Evolutionary conservation across 441 rosid species (phyloP), one percentile per base, ranked within the genome.

Genomic region (Isatis lusitanica): DNA sequence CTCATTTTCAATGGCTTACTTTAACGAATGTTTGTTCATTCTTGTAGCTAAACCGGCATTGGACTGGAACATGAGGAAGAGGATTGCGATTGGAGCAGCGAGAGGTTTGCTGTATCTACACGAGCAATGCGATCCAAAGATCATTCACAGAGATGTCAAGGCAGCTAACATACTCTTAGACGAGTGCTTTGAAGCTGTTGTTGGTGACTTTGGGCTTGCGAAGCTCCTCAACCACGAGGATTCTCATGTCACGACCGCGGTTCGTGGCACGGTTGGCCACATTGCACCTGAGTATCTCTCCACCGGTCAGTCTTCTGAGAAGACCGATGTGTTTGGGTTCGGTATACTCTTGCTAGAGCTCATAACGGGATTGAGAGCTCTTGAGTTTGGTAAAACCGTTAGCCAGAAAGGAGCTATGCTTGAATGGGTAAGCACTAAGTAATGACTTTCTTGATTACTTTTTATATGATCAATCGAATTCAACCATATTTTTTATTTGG

Each of bases 101-200:
- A 78, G 96, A 68, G 97, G 97, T 39, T 90, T 94, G 71, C 52
- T 94, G 21, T 91, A 91, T 79, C 83, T 93, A 35, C 98, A 93
- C 0, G 98, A 93, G 82, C 97, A 93, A 69, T 91, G 98, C 51
- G 96, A 93, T 70, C 98, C 98, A 2, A 93, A 93, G 84, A 91
- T 93, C 72, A 87, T 93, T 53, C 98, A 93, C 63, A 85, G 98
- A 79, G 98, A 93, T 47, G 97, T 91, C 52, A 91, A 93, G 81
- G 98, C 98, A 24, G 98, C 96, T 53, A 93, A 93, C 63, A 82
- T 91, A 47, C 91, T 91, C 50, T 81, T 93, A 56, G 98, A 93
- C 36, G 97, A 93, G 63, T 86, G 70, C 74, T 91, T 68, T 42
- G 98, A 93, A 77, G 97, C 93, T 18, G 82, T 91, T 3, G 97